phyloP scores from a whole-genome alignment of 345 rosid species.

The Murraya paniculata region DNA sequence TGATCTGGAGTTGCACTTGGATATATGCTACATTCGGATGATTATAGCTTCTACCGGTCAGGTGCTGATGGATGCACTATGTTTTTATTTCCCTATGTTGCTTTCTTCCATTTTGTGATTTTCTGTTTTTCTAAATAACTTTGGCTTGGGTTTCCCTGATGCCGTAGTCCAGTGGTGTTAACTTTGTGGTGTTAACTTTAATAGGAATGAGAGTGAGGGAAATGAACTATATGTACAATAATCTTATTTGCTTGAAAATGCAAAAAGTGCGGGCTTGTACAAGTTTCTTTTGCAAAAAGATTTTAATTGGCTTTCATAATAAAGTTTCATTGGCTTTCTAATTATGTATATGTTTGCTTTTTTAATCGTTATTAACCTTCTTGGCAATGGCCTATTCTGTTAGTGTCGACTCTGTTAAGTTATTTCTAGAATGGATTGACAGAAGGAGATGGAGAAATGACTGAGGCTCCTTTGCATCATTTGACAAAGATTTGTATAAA shows the following conservation, averaged over 20 bases:
- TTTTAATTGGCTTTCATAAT: background rate
- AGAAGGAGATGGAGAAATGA: background rate
- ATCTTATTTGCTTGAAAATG: background rate
- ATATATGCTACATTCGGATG: conserved; percentile 3
- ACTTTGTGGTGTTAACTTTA: background rate
- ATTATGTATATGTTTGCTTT: background rate
- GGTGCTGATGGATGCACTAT: conserved; percentile 6
- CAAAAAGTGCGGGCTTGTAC: background rate
- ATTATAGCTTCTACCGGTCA: background rate
- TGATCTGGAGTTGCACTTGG: background rate
- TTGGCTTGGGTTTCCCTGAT: background rate
- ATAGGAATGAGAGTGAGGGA: background rate
- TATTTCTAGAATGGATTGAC: background rate
- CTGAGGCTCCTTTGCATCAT: background rate
- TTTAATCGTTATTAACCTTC: background rate
- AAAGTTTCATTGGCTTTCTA: background rate
- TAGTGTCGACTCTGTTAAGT: background rate
- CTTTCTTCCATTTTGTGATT: background rate
- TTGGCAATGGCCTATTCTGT: background rate
- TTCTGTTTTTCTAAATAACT: background rate
- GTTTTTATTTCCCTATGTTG: background rate
- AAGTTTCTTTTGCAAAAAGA: background rate
- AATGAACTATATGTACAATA: background rate
- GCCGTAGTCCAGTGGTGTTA: background rate
- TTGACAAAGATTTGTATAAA: background rate